Evolutionary conservation across 2,329 filamentous ascomycete species (phyloP), one percentile per base, ranked within the genome.

Genomic region (Alternaria dauci): DNA sequence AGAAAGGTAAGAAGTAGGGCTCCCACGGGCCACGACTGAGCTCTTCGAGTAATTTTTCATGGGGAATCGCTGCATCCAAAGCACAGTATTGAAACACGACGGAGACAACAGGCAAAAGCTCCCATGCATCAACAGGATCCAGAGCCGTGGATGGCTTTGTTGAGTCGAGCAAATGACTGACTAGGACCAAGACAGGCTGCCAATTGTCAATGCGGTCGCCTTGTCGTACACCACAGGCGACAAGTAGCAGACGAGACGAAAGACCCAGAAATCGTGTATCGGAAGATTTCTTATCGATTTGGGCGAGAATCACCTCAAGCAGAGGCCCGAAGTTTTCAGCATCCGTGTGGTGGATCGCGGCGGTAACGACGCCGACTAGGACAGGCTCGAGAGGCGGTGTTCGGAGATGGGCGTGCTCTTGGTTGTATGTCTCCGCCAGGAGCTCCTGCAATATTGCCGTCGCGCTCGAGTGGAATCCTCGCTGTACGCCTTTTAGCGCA

Each of bases 1-100:
- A 97, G 77, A 98, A 97, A 0, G 89, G 86, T 43, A 98, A 85
- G 76, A 97, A 98, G 82, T 89, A 90, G 52, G 80, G 80, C 71
- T 89, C 87, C 70, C 94, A 85, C 1, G 85, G 84, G 44, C 90
- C 87, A 52, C 86, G 85, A 4, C 87, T 88, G 48, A 96, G 80
- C 4, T 82, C 81, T 34, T 89, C 87, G 46, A 96, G 83, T 4
- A 87, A 79, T 16, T 87, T 85, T 58, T 94, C 85, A 38, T 87
- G 85, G 1, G 91, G 87, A 42, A 96, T 88, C 36, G 96, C 81
- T 7, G 89, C 86, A 69, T 96, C 92, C 75, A 97, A 88, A 1
- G 94, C 89, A 6, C 93, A 90, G 67, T 88, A 86, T 67, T 92
- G 89, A 76, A 96, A 88, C 3, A 89, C 81, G 58, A 94, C 88